A percentile compares a stretch with the other conserved stretches of the same genome.
These are phyloP conservation scores for Boletus rubescentipes DNA, from an alignment of 768 basidiomycete species.

Conservation along the genomic window DNA sequence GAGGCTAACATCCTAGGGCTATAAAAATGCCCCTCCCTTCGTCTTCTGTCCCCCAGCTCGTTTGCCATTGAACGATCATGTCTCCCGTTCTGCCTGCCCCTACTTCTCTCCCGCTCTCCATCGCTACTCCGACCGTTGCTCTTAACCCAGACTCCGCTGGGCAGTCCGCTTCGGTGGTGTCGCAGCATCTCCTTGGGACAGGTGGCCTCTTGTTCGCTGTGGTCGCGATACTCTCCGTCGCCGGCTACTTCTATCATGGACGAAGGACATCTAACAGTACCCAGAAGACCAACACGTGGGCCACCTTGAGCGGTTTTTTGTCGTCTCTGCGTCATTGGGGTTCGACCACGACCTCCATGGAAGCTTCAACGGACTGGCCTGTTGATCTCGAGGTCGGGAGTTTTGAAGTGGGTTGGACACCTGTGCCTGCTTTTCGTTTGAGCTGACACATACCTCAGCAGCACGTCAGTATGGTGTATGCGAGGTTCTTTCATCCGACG, in stretches of 20 bases:
- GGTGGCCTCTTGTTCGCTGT: slow-evolving; percentile 16
- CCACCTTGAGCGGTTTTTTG: slow-evolving; percentile 1
- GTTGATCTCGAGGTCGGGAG: slow-evolving; percentile 12
- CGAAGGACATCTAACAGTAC: not conserved
- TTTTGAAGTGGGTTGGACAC: slow-evolving; percentile 3
- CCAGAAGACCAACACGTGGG: slow-evolving; percentile 4
- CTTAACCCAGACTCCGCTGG: not conserved
- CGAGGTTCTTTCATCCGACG: slow-evolving; percentile 21
- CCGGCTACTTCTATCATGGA: slow-evolving; percentile 16
- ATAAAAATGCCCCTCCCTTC: not conserved
- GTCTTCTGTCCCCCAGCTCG: not conserved
- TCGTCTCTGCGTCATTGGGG: slow-evolving; percentile 8
- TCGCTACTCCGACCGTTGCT: not conserved
- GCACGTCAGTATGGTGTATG: slow-evolving; percentile 23
- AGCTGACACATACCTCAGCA: not conserved
- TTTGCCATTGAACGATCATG: slow-evolving; percentile 11
- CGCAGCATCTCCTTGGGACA: slow-evolving; percentile 6
- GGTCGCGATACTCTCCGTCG: slow-evolving; percentile 13
- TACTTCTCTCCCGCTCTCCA: slow-evolving; percentile 1
- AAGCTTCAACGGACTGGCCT: not conserved
- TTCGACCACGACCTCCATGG: not conserved
- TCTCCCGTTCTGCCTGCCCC: slow-evolving; percentile 15
- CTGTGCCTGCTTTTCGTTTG: not conserved
- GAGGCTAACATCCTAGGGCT: slow-evolving; percentile 4
- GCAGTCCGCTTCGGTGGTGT: not conserved